phyloP scores from a whole-genome alignment of 306 rosid species.

The Prunus kanzakura region DNA sequence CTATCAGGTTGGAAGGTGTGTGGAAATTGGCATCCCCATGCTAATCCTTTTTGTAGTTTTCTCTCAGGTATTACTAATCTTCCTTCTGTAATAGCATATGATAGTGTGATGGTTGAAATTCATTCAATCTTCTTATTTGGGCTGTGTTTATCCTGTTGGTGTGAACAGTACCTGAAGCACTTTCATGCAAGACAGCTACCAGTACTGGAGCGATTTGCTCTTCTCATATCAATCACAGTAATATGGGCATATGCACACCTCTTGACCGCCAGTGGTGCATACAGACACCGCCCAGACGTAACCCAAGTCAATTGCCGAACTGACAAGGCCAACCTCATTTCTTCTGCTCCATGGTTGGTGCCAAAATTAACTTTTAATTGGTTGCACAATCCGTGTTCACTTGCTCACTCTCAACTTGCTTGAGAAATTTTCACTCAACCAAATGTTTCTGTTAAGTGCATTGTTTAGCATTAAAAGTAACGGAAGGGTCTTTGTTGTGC shows the following conservation, averaged over 20 bases:
- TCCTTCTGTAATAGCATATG: not conserved
- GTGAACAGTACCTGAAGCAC: conserved; percentile 74
- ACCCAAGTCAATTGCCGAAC: conserved; percentile 87
- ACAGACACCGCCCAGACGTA: conserved; percentile 70
- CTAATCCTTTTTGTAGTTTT: conserved; percentile 61
- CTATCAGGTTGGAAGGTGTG: conserved; percentile 88
- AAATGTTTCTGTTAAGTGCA: not conserved
- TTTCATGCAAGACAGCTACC: conserved; percentile 73
- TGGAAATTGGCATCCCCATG: conserved; percentile 97
- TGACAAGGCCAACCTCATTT: conserved; percentile 80
- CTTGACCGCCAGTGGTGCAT: conserved; percentile 93
- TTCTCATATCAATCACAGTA: conserved; percentile 78
- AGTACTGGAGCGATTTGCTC: conserved; percentile 81
- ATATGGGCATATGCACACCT: conserved; percentile 99
- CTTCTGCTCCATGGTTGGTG: conserved; percentile 95
- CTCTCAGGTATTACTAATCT: conserved; percentile 65
- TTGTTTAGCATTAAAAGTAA: not conserved
- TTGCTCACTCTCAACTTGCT: not conserved
- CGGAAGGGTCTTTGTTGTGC: not conserved
- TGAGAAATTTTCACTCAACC: not conserved
- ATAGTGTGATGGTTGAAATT: not conserved
- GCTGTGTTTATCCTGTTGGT: conserved; percentile 11
- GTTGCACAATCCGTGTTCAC: not conserved
- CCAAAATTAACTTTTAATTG: conserved; percentile 10
- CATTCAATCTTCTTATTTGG: conserved; percentile 10